Base-by-base conservation (phyloP, 108 stramenopile species). In the Asterionellopsis glacialis region DNA sequence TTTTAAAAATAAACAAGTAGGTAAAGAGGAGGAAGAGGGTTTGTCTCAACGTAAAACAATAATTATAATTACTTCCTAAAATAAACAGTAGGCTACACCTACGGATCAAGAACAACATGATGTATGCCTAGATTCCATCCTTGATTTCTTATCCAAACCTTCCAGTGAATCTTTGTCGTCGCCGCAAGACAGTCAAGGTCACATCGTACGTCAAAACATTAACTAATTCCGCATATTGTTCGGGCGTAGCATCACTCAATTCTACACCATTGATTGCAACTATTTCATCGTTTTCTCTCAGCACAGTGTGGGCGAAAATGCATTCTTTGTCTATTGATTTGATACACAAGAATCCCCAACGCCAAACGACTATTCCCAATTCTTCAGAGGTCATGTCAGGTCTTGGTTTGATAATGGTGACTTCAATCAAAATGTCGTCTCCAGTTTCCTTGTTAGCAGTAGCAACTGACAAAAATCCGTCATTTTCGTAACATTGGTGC, bases 331-430 rank as follows among this genome's bases (percentile, higher is more conserved):
- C 53, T 24, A 81, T 74, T 49, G 52, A 11, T 11, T 44, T 55
- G 18, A 81, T 65, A 44, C 75, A 76, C 19, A 81, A 47, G 27
- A 42, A 41, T 0, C 68, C 68, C 76, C 80, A 81, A 61, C 55
- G 51, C 80, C 80, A 81, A 38, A 77, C 76, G 0, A 45, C 39
- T 18, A 81, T 55, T 0, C 80, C 80, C 52, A 81, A 19, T 0
- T 81, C 73, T 41, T 74, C 43, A 41, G 61, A 74, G 13, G 51
- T 77, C 71, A 77, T 75, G 9, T 77, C 51, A 12, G 72, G 61
- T 1, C 61, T 40, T 15, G 80, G 75, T 57, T 77, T 81, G 69
- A 81, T 65, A 11, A 81, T 40, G 1, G 80, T 80, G 12, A 65
- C 71, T 51, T 80, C 63, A 40, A 80, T 53, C 13, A 80, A 28